Percentiles rank a stretch among this genome's conserved stretches.
Evolutionary conservation across 2,329 filamentous ascomycete species (phyloP).

Genomic region (Sporothrix brasiliensis): DNA sequence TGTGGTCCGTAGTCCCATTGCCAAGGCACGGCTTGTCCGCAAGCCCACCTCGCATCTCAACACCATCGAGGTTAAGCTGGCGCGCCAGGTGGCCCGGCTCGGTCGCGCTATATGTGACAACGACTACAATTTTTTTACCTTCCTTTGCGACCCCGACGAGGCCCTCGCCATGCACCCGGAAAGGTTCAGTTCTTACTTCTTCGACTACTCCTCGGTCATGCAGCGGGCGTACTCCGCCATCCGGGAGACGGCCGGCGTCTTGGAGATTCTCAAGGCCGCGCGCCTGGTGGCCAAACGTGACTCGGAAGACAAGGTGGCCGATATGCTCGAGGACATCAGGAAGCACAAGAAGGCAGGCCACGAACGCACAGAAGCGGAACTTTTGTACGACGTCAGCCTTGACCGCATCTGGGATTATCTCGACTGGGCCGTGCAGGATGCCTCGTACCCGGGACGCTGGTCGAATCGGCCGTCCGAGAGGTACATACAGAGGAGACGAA

Average conservation of each 20-base stretch:
- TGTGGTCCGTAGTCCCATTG: slow-evolving; percentile 39
- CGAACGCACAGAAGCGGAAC: slow-evolving; percentile 27
- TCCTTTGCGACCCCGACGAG: slow-evolving; percentile 19
- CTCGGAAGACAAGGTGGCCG: slow-evolving; percentile 25
- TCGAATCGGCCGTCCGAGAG: slow-evolving; percentile 25
- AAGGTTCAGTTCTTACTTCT: slow-evolving; percentile 26
- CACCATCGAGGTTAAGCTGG: neutral
- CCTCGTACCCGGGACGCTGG: slow-evolving; percentile 36
- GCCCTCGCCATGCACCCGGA: neutral
- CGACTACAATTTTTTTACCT: neutral
- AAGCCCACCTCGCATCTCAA: slow-evolving; percentile 21
- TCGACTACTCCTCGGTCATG: slow-evolving; percentile 35
- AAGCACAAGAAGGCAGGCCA: neutral
- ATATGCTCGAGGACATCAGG: neutral
- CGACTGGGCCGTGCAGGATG: slow-evolving; percentile 35
- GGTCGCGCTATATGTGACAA: neutral
- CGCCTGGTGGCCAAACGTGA: slow-evolving; percentile 27
- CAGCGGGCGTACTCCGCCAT: slow-evolving; percentile 37
- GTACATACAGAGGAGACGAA: neutral
- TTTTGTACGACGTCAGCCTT: slow-evolving; percentile 31
- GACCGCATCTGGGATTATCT: slow-evolving; percentile 36
- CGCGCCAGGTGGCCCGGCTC: neutral
- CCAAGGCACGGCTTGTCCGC: slow-evolving; percentile 31
- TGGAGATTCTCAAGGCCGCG: slow-evolving; percentile 37
- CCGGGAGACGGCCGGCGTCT: slow-evolving; percentile 37